Evolutionary conservation across 2,329 filamentous ascomycete genomes (phyloP), one percentile per base, ranked within the genome.

Genomic region (Colletotrichum limetticola): DNA sequence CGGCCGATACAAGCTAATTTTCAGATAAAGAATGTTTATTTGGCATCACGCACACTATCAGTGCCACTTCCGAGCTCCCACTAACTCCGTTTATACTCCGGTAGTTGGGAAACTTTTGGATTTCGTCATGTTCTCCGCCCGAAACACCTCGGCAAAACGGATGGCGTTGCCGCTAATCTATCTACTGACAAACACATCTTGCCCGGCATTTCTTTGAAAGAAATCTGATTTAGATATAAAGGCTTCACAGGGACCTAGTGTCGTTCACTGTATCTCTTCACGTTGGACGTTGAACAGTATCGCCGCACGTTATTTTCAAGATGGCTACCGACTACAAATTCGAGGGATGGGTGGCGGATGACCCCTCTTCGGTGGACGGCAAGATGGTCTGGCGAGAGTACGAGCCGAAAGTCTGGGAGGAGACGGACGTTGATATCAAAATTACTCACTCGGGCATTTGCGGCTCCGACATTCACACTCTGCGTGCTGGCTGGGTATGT

Each of bases 391-490:
- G 88, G 87, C 82, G 82, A 46, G 81, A 87, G 69, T 92, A 88
- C 67, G 84, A 90, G 79, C 90, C 90, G 28, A 93, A 93, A 84
- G 81, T 82, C 12, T 93, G 90, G 87, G 87, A 90, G 63, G 91
- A 92, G 78, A 87, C 85, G 30, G 90, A 93, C 75, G 81, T 93
- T 64, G 91, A 93, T 77, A 91, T 93, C 76, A 85, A 88, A 77
- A 83, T 93, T 74, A 88, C 89, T 1, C 90, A 92, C 82, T 92
- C 90, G 77, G 91, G 91, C 74, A 87, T 93, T 74, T 93, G 91
- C 78, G 91, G 89, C 68, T 88, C 87, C 0, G 91, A 92, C 74
- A 57, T 91, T 32, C 90, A 92, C 80, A 87, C 84, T 2, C 83
- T 92, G 4, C 84, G 86, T 35, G 89, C 87, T 2, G 90, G 87